Evolutionary conservation across 2,329 filamentous ascomycete species (phyloP), one percentile per base, ranked within the genome.

Genomic region (Thyridium curvatum): DNA sequence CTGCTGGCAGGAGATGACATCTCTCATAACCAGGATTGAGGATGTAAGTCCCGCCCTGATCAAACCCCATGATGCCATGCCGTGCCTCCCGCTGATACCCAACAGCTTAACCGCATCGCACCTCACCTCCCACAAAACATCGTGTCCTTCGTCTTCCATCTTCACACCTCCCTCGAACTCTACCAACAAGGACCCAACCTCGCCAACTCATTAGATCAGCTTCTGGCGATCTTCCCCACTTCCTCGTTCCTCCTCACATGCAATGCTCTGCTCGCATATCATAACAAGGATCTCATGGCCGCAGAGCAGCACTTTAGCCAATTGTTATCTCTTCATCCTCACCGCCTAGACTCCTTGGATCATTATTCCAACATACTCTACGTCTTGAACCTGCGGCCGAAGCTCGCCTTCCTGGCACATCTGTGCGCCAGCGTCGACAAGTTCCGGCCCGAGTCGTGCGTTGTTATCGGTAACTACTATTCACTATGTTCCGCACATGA

Each of bases 291-390:
- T 49, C 73, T 96, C 16, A 70, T 84, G 36, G 70, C 72, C 10
- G 79, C 77, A 7, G 80, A 84, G 50, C 60, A 81, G 65, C 66
- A 82, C 61, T 71, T 95, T 40, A 83, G 93, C 46, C 83, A 89
- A 47, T 72, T 91, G 31, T 74, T 98, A 13, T 86, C 94, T 21
- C 76, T 79, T 5, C 77, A 83, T 72, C 65, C 79, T 49, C 67
- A 84, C 67, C 60, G 93, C 7, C 77, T 98, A 14, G 93, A 98
- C 58, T 85, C 85, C 3, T 74, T 98, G 14, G 93, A 98, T 54
- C 86, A 94, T 54, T 98, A 96, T 61, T 96, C 90, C 29, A 98
- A 98, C 54, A 94, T 97, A 15, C 77, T 98, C 12, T 97, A 96
- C 56, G 91, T 98, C 21, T 84, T 97, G 69, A 84, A 86, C 32